A percentile compares a stretch with the other conserved stretches of the same genome.
Evolutionary conservation across 352 stramenopile species (phyloP).

Genomic region (Phytopythium boreale): DNA sequence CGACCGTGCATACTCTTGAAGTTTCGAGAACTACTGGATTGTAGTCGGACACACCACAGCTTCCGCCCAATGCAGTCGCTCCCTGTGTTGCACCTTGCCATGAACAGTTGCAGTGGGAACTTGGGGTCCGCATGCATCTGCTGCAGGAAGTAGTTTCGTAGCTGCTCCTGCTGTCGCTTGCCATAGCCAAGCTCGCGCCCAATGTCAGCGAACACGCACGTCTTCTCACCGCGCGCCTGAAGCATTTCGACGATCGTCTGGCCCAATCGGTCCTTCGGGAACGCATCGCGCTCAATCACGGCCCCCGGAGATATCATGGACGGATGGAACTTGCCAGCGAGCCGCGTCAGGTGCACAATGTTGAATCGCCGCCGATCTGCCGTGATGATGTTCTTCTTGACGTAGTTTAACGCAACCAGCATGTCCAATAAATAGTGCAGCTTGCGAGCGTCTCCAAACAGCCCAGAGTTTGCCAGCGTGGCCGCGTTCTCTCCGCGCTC

Average conservation of each 20-base stretch:
- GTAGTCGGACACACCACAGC: slow-evolving; percentile 73
- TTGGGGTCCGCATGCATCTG: slow-evolving; percentile 50
- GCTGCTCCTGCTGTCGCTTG: slow-evolving; percentile 77
- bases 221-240: slow-evolving; percentile 52
- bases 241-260: slow-evolving; percentile 67
- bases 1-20: neutral
- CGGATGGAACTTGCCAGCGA: slow-evolving; percentile 57
- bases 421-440: slow-evolving; percentile 83
- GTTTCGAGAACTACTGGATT: slow-evolving; percentile 4
- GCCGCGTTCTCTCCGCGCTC: slow-evolving; percentile 66
- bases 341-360: slow-evolving; percentile 72
- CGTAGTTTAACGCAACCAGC: slow-evolving; percentile 52
- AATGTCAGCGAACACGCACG: slow-evolving; percentile 84
- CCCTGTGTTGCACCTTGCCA: slow-evolving; percentile 71
- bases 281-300: slow-evolving; percentile 45
- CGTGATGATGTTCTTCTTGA: slow-evolving; percentile 79
- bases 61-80: slow-evolving; percentile 62
- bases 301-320: slow-evolving; percentile 62
- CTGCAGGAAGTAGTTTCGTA: slow-evolving; percentile 82
- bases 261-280: slow-evolving; percentile 60
- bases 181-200: slow-evolving; percentile 71
- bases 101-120: slow-evolving; percentile 79
- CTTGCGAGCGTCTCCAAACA: slow-evolving; percentile 73
- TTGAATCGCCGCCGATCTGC: slow-evolving; percentile 73
- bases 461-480: slow-evolving; percentile 36